These are phyloP conservation scores for Vicia sativa DNA, from an alignment of 306 rosid genomes.

Conservation along the genomic window DNA sequence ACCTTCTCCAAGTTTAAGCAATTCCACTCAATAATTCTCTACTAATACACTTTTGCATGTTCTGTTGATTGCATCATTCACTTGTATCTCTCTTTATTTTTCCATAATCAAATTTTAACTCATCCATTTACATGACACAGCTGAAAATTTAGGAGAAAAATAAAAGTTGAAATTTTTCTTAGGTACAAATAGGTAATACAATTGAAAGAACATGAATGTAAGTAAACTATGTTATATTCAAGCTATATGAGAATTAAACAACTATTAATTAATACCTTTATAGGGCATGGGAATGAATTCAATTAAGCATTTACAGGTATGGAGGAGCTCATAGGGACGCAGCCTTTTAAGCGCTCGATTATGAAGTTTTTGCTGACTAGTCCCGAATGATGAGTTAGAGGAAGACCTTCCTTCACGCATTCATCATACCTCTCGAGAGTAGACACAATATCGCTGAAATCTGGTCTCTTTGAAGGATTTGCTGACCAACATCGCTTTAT, in stretches of 20 bases:
- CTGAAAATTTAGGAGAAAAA: neutral
- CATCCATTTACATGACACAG: neutral
- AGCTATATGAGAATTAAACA: neutral
- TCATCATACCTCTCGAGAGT: constrained; percentile 89
- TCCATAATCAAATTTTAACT: neutral
- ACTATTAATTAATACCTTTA: constrained; percentile 33
- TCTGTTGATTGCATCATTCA: neutral
- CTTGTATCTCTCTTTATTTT: neutral
- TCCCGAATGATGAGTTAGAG: constrained; percentile 77
- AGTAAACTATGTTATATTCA: constrained; percentile 38
- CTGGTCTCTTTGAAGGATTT: constrained; percentile 94
- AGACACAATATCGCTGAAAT: constrained; percentile 81
- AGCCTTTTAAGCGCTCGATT: constrained; percentile 76
- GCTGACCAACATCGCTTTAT: constrained; percentile 93
- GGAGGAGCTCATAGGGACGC: constrained; percentile 73
- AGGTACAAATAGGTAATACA: constrained; percentile 39
- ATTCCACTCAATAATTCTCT: constrained; percentile 13
- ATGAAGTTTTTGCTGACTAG: constrained; percentile 72
- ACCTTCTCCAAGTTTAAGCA: neutral
- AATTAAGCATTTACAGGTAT: constrained; percentile 82
- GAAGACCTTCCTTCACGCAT: constrained; percentile 93
- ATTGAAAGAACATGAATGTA: constrained; percentile 47
- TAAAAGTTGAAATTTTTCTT: constrained; percentile 35
- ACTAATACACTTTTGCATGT: neutral
- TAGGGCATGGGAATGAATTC: constrained; percentile 27